Base-by-base conservation (phyloP, 2,329 filamentous ascomycete genomes). In the Phoma sp. region DNA sequence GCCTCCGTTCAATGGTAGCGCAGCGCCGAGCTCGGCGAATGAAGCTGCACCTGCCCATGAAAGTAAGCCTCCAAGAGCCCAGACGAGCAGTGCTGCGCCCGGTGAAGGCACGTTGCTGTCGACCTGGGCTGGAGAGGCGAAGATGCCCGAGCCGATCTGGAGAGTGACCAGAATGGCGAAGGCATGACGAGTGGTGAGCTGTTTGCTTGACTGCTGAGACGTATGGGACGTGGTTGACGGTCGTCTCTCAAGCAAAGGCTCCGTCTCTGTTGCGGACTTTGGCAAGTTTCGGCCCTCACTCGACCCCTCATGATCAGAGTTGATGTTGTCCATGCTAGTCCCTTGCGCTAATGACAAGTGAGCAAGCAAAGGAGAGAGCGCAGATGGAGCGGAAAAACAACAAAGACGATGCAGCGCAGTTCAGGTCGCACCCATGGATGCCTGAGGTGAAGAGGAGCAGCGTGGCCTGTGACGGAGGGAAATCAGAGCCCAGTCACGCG, bases 1-100 rank as follows among this genome's bases (percentile, higher is more conserved):
- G 15, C 86, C 86, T 4, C 85, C 84, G 78, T 88, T 85, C 17
- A 85, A 82, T 0, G 84, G 85, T 32, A 88, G 84, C 3, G 85
- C 84, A 4, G 85, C 85, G 9, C 86, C 85, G 12, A 88, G 77
- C 73, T 88, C 85, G 0, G 84, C 84, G 70, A 88, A 82, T 0
- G 85, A 86, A 45, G 77, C 81, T 5, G 85, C 85, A 3, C 86
- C 86, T 0, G 85, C 85, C 86, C 85, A 88, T 0, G 85, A 85
- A 21, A 88, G 74, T 0, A 87, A 67, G 1, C 86, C 85, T 17
- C 84, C 85, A 10, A 87, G 74, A 1, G 86, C 76, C 86, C 86
- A 88, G 7, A 88, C 80, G 2, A 84, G 63, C 32, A 88, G 64
- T 2, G 85, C 84, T 1, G 77, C 76, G 8, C 83, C 85, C 0